Evolutionary conservation across 345 rosid species (phyloP), one percentile per base, ranked within the genome.

Genomic region (Brassica cretica): DNA sequence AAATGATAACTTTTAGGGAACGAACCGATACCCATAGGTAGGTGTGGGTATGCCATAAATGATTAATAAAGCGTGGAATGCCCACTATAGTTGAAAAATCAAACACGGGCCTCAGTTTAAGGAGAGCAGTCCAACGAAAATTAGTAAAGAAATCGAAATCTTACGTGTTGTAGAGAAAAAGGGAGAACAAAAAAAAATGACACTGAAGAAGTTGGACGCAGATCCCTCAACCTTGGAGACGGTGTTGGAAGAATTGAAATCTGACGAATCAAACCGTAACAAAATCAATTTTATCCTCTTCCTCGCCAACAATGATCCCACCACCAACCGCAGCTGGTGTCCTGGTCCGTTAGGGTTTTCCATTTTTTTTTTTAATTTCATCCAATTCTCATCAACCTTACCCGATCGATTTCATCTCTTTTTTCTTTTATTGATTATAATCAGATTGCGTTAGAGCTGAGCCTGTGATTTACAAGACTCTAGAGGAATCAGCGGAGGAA

Each of bases 401-500:
- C 12, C 12, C 65, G 11, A 29, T 41, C 60, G 24, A 46, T 49
- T 37, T 12, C 35, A 30, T 27, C 15, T 35, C 39, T 11, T 14
- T 5, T 29, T n/a, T 5, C 4, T 12, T 35, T 12, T 37, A 2
- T 7, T 19, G 1, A 55, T 58, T 10, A 56, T 41, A 39, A n/a
- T 70, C 80, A 94, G 97, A 92, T 14, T 92, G 97, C 73, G 95
- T 94, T 77, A 86, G 97, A 85, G 97, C 98, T 70, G 97, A 94
- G 72, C 98, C 98, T 16, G 91, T 88, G 70, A 92, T 92, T 39
- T 78, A 85, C 86, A 87, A 89, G 76, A 89, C 85, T 24, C 87
- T 94, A 53, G 95, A 89, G 79, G 89, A 86, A 72, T 83, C 83
- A 4, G 1, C 89, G 0, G 92, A 86, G 61, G 85, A 87, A 16